Percentiles rank a stretch among this genome's conserved stretches.
Conservation (phyloP, 352 stramenopile genomes). For the Pythium aphanidermatum region DNA sequence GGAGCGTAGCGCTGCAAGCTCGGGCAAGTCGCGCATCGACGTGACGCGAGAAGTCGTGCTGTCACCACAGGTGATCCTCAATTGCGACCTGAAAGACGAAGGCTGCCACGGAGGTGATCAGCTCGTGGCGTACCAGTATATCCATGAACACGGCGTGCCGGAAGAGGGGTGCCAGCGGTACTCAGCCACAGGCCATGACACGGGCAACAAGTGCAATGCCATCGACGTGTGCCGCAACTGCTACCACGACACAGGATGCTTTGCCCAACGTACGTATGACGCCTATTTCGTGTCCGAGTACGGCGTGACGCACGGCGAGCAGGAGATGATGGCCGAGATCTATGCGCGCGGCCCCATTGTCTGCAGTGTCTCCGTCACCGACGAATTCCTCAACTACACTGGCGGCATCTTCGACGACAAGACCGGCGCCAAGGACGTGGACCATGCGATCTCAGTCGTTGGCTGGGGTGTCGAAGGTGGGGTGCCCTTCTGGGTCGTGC, state of each 20-base stretch:
- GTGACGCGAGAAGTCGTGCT: conserved; percentile 77
- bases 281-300: conserved; percentile 96
- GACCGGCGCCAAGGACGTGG: conserved; percentile 53
- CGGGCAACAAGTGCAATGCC: conserved; percentile 75
- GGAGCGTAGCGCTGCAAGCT: conserved; percentile 24
- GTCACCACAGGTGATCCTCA: conserved; percentile 82
- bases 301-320: conserved; percentile 84
- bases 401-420: conserved; percentile 93
- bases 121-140: conserved; percentile 89
- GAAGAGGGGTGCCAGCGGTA: conserved; percentile 96
- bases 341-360: conserved; percentile 93
- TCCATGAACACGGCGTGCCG: conserved; percentile 88
- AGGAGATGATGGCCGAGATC: conserved; percentile 96
- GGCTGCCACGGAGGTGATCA: conserved; percentile 92
- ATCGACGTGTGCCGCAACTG: conserved; percentile 94
- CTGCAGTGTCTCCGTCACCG: conserved; percentile 90
- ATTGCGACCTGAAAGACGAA: conserved; percentile 81
- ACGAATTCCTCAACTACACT: conserved; percentile 88
- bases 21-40: conserved; percentile 45
- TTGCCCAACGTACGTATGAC: conserved; percentile 88
- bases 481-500: conserved; percentile 93
- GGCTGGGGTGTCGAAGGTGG: conserved; percentile 91
- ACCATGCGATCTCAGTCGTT: conserved; percentile 94
- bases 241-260: conserved; percentile 70
- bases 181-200: conserved; percentile 88